phyloP scores from a whole-genome alignment of 2,329 filamentous ascomycete genomes.

The Purpureocillium lavendulum region DNA sequence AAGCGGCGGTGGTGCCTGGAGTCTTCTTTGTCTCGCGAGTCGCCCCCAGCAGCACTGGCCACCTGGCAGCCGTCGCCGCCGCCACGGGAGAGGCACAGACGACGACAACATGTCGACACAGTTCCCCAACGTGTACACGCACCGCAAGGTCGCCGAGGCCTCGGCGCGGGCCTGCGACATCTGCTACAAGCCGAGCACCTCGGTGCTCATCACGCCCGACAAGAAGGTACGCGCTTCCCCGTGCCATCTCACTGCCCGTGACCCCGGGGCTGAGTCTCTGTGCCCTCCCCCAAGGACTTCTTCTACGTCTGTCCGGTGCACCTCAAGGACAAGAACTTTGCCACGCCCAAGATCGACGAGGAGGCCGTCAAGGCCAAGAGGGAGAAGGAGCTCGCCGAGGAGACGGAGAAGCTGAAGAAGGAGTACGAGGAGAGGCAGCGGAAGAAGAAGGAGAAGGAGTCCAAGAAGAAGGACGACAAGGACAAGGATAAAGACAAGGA shows the following conservation, averaged over 20 bases:
- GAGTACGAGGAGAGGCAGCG: constrained; percentile 69
- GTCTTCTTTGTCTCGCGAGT: too few relatives aligned
- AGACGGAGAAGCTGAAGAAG: constrained; percentile 58
- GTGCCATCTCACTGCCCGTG: neutral
- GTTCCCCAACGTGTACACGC: constrained; percentile 74
- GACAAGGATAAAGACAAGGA: constrained; percentile 26
- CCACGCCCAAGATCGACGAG: constrained; percentile 63
- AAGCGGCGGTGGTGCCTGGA: too few relatives aligned
- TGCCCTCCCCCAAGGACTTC: constrained; percentile 49
- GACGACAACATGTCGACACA: constrained; percentile 14
- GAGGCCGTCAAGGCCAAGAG: constrained; percentile 52
- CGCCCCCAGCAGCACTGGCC: too few relatives aligned
- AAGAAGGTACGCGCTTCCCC: constrained; percentile 57
- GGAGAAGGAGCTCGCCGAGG: constrained; percentile 55
- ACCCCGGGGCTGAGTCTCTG: neutral
- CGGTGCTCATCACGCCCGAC: constrained; percentile 80
- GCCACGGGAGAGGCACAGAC: too few relatives aligned
- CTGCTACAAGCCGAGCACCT: constrained; percentile 82
- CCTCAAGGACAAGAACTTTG: constrained; percentile 76
- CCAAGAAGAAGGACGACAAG: constrained; percentile 38
- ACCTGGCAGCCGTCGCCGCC: too few relatives aligned
- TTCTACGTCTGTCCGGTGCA: constrained; percentile 86
- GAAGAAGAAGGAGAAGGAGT: constrained; percentile 60
- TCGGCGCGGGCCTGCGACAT: constrained; percentile 79
- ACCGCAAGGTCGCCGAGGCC: constrained; percentile 80